Evolutionary conservation across 176 grass and related monocot genomes (phyloP).

Genomic region (Cymbopogon citratus): DNA sequence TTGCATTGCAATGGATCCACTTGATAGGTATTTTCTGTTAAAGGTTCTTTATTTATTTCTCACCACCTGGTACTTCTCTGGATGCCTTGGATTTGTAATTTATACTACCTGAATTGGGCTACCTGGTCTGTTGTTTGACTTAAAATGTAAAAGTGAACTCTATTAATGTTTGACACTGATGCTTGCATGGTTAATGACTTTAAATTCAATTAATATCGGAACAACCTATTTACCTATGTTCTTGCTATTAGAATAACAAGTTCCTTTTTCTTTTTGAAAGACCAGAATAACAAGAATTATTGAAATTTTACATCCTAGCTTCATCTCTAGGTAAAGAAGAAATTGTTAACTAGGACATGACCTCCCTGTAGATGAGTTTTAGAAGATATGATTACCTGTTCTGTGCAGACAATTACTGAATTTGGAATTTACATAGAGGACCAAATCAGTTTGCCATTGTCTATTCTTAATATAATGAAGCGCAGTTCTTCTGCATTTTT

Average conservation of each 20-base stretch:
- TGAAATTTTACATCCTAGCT: constrained; percentile 1
- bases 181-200: neutral
- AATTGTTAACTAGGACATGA: neutral
- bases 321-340: neutral
- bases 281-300: neutral
- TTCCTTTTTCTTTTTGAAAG: neutral
- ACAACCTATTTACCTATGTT: neutral
- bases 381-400: neutral
- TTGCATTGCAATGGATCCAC: constrained; percentile 93
- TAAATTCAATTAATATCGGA: neutral
- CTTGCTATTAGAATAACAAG: neutral
- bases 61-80: neutral
- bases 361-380: neutral
- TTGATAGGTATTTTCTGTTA: constrained; percentile 62
- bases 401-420: neutral
- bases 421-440: neutral
- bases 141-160: neutral
- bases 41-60: constrained; percentile 5
- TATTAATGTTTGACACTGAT: neutral
- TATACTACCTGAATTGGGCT: neutral
- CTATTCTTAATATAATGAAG: too few relatives aligned
- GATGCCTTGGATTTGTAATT: neutral
- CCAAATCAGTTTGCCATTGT: constrained; percentile 7
- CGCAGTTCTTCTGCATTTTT: too few relatives aligned
- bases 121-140: neutral